Base-by-base conservation (phyloP, 2,329 filamentous ascomycete species). In the Fusarium liriodendri region DNA sequence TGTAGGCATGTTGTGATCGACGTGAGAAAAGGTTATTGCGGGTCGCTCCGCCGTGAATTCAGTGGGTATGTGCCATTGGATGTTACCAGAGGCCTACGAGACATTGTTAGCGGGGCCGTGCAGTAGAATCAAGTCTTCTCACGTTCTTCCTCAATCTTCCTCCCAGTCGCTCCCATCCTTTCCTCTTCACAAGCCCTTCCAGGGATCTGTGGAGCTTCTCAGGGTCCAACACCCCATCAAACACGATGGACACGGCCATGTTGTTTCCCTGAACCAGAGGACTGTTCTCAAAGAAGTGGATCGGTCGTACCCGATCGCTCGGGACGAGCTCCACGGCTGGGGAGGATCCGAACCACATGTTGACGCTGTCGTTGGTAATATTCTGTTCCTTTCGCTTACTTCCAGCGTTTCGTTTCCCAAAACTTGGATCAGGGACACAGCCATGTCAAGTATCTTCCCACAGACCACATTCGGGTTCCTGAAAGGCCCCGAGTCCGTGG, bases 201-300 rank as follows among this genome's bases (percentile, higher is more conserved):
- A 74, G 67, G 7, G 64, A 62, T 1, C 9, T 13, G 1, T 25
- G 64, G 6, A 74, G 64, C 22, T 60, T 71, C 13, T 40, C 54
- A 7, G 64, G 70, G 22, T 74, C 65, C 13, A 74, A 59, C 1
- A 74, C 62, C 11, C 64, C 70, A 2, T 71, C 70, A 40, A 74
- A 71, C 1, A 71, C 70, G 4, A 71, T 73, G 6, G 69, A 62
- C 38, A 70, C 64, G n/a, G 68, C 66, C 64, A 74, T 52, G 5
- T 67, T 70, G 6, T 70, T 68, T 16, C 67, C 63, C 40, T 72
- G 57, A 2, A 69, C 63, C 5, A 73, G 38, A 11, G 65, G 70
- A 9, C 60, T 73, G 22, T 62, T 50, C 22, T 74, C 72, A n/a
- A 72, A 71, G 59, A 60, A 66, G 13, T 74, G 70, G 16, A 74